A percentile compares a stretch with the other conserved stretches of the same genome.
Conservation (phyloP, 495 filamentous ascomycete genomes). For the Bacidia rubella region DNA sequence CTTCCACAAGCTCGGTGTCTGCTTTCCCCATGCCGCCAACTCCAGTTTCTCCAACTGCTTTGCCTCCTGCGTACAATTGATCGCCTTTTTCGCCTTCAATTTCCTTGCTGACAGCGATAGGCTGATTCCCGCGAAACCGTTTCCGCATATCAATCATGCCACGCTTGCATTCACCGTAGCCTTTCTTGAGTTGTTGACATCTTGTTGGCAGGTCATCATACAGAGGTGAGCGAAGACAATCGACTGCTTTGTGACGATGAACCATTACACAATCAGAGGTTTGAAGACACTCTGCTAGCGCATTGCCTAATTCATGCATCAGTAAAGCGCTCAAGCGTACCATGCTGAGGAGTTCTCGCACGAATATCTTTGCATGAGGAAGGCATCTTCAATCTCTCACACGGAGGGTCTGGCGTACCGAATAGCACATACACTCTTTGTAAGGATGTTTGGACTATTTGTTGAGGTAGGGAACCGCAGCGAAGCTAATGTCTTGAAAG, state of each 20-base stretch:
- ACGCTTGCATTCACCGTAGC: slow-evolving; percentile 88
- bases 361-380: slow-evolving; percentile 93
- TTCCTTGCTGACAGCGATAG: slow-evolving; percentile 54
- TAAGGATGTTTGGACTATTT: no score
- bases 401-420: neutral
- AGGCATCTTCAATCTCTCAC: slow-evolving; percentile 65
- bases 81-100: slow-evolving; percentile 36
- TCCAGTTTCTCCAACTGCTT: slow-evolving; percentile 47
- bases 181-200: slow-evolving; percentile 87
- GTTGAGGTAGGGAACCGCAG: no score
- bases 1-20: slow-evolving; percentile 13
- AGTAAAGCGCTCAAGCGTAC: slow-evolving; percentile 91
- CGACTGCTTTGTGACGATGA: slow-evolving; percentile 67
- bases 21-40: slow-evolving; percentile 27
- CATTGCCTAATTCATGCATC: slow-evolving; percentile 54
- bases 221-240: slow-evolving; percentile 75
- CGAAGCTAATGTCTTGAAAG: no score
- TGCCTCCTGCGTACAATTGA: slow-evolving; percentile 70
- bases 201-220: slow-evolving; percentile 62
- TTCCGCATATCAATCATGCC: slow-evolving; percentile 98
- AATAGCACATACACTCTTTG: neutral
- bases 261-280: slow-evolving; percentile 92
- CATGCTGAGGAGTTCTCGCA: slow-evolving; percentile 84
- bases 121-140: slow-evolving; percentile 90
- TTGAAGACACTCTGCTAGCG: slow-evolving; percentile 86